These are phyloP conservation scores for Kodamaea plutei DNA, from an alignment of 1,139 yeast genomes.

Conservation along the genomic window DNA sequence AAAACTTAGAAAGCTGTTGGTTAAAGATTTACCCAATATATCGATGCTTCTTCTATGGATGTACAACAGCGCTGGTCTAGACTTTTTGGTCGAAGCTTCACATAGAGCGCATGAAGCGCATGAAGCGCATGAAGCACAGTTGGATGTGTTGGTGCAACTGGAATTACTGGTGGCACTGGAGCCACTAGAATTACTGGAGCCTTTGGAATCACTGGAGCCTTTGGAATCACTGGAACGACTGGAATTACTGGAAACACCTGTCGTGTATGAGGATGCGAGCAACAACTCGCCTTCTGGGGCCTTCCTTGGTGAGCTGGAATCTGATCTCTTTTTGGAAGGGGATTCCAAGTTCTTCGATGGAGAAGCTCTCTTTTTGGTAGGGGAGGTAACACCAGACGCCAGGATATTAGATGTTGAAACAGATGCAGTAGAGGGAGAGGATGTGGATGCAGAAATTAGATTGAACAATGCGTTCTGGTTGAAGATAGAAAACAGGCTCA, in stretches of 20 bases:
- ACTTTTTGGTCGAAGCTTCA: too few species aligned
- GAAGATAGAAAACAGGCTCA: background rate
- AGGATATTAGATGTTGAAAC: too few species aligned
- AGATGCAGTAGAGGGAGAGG: too few species aligned
- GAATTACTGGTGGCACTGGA: background rate
- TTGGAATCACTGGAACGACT: too few species aligned
- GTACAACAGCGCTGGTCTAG: background rate
- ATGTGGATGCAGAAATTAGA: too few species aligned
- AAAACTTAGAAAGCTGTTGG: conserved; percentile 18
- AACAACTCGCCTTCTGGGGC: too few species aligned
- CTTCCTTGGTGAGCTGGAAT: too few species aligned
- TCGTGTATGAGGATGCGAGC: too few species aligned
- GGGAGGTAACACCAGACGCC: background rate
- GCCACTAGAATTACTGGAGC: background rate
- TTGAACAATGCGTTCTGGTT: background rate
- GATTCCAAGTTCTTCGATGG: background rate
- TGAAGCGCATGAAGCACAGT: background rate
- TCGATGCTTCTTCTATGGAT: conserved; percentile 8
- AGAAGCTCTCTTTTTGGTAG: too few species aligned
- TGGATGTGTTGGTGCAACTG: background rate
- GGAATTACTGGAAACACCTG: too few species aligned
- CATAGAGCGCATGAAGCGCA: too few species aligned
- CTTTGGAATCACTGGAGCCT: background rate
- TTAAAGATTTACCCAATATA: conserved; percentile 15
- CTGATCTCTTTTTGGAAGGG: background rate